Base-by-base conservation (phyloP, 345 rosid species). In the Adansonia digitata region DNA sequence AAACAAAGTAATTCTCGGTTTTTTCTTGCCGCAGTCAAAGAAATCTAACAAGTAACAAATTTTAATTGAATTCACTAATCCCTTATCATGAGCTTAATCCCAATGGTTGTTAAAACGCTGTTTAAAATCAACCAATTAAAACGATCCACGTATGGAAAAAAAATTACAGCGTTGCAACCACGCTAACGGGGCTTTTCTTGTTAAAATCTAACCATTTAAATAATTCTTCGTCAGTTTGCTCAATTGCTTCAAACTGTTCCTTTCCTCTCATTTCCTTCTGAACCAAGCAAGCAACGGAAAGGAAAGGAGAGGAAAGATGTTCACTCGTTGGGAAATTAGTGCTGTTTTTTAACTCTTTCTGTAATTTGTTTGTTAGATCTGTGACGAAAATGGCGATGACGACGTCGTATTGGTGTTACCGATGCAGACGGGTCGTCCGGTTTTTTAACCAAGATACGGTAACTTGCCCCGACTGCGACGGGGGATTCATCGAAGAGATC, bases 341-440 rank as follows among this genome's bases (percentile, higher is more conserved):
- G 11, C 27, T 27, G 12, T 59, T 27, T 27, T 61, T 42, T 34
- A 9, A 64, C 45, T 69, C 12, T 13, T 27, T 14, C 45, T 11
- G 10, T 13, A 42, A 34, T 40, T 26, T 51, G 27, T 26, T 70
- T 69, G 49, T 69, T 73, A 81, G 77, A 78, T 74, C 71, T 68
- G 75, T n/a, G 1, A 14, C 13, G 12, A 45, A 4, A 27, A 69
- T 61, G 75, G 90, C 90, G 90, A 85, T 97, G 55, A 77, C 93
- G 75, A 52, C 90, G 53, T 86, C 94, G 31, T 91, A 86, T 80
- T 94, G 98, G 98, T 94, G 98, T 74, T 86, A 94, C 61, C 75
- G 95, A 52, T 94, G 98, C 79, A 89, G 67, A 85, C 85, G 97
- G 4, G 86, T 91, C 76, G 81, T 94, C 29, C 85, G 82, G 80